phyloP scores from a whole-genome alignment of 2,329 filamentous ascomycete genomes.

The Didymellaceae sp. region DNA sequence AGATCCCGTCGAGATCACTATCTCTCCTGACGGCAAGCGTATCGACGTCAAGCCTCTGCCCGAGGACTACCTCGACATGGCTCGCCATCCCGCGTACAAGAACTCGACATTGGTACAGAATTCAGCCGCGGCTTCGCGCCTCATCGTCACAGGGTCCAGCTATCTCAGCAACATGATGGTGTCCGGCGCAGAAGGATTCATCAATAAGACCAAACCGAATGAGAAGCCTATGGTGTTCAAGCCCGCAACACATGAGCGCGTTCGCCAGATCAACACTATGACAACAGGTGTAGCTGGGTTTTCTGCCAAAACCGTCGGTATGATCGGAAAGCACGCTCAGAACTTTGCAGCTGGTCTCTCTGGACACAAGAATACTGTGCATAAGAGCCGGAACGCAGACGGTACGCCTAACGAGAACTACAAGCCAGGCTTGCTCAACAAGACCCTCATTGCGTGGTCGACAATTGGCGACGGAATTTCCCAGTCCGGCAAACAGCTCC shows the following conservation, averaged over 20 bases:
- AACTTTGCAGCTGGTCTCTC: constrained; percentile 82
- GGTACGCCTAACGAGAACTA: constrained; percentile 70
- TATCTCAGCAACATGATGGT: constrained; percentile 80
- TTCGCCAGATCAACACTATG: constrained; percentile 88
- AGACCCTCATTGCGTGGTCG: constrained; percentile 93
- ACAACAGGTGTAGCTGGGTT: constrained; percentile 79
- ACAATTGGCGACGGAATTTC: constrained; percentile 95
- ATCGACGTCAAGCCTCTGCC: constrained; percentile 72
- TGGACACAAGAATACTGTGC: constrained; percentile 64
- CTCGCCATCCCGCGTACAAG: constrained; percentile 89
- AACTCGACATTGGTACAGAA: constrained; percentile 85
- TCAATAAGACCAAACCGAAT: constrained; percentile 77
- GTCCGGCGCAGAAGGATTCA: constrained; percentile 79
- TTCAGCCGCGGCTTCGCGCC: constrained; percentile 83
- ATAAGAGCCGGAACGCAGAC: constrained; percentile 71
- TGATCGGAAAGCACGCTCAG: constrained; percentile 83
- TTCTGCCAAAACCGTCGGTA: constrained; percentile 84
- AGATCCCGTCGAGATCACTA: constrained; percentile 82
- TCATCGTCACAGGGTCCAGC: constrained; percentile 87
- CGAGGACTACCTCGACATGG: constrained; percentile 75
- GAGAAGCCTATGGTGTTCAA: constrained; percentile 86
- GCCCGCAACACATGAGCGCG: constrained; percentile 80
- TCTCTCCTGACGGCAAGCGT: constrained; percentile 72
- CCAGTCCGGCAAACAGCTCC: constrained; percentile 78
- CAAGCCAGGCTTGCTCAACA: constrained; percentile 93